Base-by-base conservation (phyloP, 2,329 filamentous ascomycete genomes). In the Epicoccum sorghinum region DNA sequence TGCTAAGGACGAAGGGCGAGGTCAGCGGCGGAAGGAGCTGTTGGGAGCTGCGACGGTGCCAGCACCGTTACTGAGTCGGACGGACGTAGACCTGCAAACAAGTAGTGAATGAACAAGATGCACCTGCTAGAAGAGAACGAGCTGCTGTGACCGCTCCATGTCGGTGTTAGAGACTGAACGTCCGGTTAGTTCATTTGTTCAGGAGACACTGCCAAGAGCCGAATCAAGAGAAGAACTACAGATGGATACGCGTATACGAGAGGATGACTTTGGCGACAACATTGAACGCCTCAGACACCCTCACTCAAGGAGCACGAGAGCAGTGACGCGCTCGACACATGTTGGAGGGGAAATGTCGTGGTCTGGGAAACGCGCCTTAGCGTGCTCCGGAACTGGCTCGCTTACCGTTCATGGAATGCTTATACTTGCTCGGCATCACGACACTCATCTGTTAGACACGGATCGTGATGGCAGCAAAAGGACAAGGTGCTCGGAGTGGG, bases 161-260 rank as follows among this genome's bases (percentile, higher is more conserved):
- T 46, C 32, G 41, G 25, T 46, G 46, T 49, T 37, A 32, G 22
- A 38, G 41, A 10, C 37, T 45, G 41, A 12, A 25, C n/a, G 22
- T 36, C 29, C 35, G 25, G 32, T 36, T 30, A 36, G 25, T 37
- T 46, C 46, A 46, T 49, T 50, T 27, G 46, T 46, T 47, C 41
- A 46, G 52, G 46, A 49, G 51, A 43, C 5, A 12, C 23, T 32
- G 52, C 52, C 52, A 50, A 55, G 52, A 41, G 24, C 46, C 52
- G 37, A 50, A 50, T 55, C 46, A 25, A 49, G 41, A 36, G 46
- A 46, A 37, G 46, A 50, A 25, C 46, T 42, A 46, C 46, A 18
- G 10, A 22, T 45, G 14, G 32, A 41, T 37, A 47, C 36, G 41
- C 18, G 30, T 23, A 32, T 37, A n/a, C 2, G 32, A 29, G 23